These are phyloP conservation scores for Cenchrus americanus DNA, from an alignment of 176 grass and related monocot genomes.

Conservation along the genomic window DNA sequence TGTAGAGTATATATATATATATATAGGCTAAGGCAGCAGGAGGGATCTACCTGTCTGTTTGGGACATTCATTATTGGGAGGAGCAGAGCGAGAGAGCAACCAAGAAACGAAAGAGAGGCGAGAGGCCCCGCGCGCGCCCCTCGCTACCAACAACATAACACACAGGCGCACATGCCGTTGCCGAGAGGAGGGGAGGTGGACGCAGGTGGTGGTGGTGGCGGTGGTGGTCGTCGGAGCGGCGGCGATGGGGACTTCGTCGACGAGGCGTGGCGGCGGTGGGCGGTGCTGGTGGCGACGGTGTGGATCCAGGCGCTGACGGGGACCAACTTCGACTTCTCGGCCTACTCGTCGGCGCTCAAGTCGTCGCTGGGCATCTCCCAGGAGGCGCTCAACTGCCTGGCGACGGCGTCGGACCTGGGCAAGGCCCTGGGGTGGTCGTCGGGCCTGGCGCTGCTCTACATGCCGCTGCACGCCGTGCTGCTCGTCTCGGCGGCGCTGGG, in stretches of 20 bases:
- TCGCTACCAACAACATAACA: no score
- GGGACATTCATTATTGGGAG: no score
- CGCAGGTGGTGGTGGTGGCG: no score
- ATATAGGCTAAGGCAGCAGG: no score
- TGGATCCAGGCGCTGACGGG: conserved; percentile 96
- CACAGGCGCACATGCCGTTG: no score
- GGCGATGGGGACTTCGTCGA: neutral
- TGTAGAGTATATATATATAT: no score
- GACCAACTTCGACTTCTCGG: conserved; percentile 98
- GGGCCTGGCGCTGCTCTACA: conserved; percentile 70
- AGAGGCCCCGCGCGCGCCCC: no score
- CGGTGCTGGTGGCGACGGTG: conserved; percentile 69
- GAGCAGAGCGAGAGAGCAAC: no score
- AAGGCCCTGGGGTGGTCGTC: conserved; percentile 91
- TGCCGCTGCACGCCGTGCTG: conserved; percentile 73
- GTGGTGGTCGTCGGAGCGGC: no score
- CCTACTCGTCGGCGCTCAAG: conserved; percentile 86
- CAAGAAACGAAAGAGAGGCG: no score
- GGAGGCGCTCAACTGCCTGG: conserved; percentile 81
- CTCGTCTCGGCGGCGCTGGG: conserved; percentile 61
- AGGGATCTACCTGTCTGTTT: no score
- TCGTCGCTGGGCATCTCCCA: conserved; percentile 66
- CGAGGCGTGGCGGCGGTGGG: conserved; percentile 57
- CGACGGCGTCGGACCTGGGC: conserved; percentile 90
- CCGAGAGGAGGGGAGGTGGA: no score